Percentiles rank a stretch among this genome's conserved stretches.
These are phyloP conservation scores for Periconia sp. DNA, from an alignment of 2,329 filamentous ascomycete genomes.

Conservation along the genomic window DNA sequence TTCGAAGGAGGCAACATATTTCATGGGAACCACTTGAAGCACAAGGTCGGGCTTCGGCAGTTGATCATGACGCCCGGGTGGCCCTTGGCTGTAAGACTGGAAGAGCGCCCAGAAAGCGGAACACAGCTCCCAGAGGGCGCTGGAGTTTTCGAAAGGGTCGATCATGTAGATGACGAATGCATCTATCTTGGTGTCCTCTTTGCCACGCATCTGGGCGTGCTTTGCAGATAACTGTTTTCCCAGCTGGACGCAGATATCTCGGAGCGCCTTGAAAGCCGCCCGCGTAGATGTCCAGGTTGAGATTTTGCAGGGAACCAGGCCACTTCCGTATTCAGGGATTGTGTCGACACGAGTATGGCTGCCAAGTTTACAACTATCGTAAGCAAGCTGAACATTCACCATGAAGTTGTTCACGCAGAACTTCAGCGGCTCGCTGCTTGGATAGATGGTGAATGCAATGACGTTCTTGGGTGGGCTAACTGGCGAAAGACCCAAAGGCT, in stretches of 20 bases:
- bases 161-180: conserved; percentile 73
- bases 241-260: conserved; percentile 42
- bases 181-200: conserved; percentile 53
- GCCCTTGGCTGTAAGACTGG: conserved; percentile 59
- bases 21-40: conserved; percentile 72
- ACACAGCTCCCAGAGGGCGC: conserved; percentile 67
- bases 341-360: conserved; percentile 54
- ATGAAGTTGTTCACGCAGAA: conserved; percentile 66
- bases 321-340: conserved; percentile 39
- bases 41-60: conserved; percentile 62
- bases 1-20: conserved; percentile 65
- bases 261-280: conserved; percentile 31
- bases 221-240: conserved; percentile 44
- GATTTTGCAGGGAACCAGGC: conserved; percentile 35
- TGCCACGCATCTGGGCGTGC: conserved; percentile 37
- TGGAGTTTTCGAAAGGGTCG: conserved; percentile 65
- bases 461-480: conserved; percentile 72
- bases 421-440: conserved; percentile 63
- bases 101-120: conserved; percentile 73
- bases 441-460: conserved; percentile 69
- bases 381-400: conserved; percentile 67
- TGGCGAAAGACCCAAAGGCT: conserved; percentile 74
- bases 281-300: conserved; percentile 17
- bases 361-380: conserved; percentile 74
- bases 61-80: conserved; percentile 45